Evolutionary conservation across 176 grass and related monocot genomes (phyloP).

Genomic region (Leersia perrieri): DNA sequence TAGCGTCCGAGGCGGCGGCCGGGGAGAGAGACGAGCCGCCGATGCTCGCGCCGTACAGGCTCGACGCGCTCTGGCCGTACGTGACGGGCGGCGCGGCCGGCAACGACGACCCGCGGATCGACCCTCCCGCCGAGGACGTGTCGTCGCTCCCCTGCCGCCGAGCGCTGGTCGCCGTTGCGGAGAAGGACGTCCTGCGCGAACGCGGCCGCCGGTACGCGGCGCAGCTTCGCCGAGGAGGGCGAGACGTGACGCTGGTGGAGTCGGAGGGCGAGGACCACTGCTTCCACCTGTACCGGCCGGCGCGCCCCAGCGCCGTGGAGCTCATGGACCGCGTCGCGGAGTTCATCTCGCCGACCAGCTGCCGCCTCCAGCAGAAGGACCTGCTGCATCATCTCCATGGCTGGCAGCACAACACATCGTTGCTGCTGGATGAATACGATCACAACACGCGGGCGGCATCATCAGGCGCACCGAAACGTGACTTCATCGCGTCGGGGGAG

Average conservation of each 20-base stretch:
- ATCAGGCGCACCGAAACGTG: not conserved
- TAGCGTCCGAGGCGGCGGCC: not conserved
- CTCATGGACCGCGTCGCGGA: constrained; percentile 18
- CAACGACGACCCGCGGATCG: constrained; percentile 16
- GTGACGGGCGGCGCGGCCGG: constrained; percentile 13
- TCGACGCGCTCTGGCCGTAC: constrained; percentile 21
- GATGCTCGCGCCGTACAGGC: not conserved
- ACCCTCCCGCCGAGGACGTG: not conserved
- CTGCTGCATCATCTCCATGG: not conserved
- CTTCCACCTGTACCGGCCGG: constrained; percentile 17
- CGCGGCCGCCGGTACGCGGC: not conserved
- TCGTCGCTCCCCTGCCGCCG: not conserved
- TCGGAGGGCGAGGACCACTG: constrained; percentile 8
- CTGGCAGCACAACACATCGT: too few species aligned
- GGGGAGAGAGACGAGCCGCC: not conserved
- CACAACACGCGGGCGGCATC: not conserved
- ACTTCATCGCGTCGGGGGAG: not conserved
- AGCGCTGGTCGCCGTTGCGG: not conserved
- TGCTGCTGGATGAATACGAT: too few species aligned
- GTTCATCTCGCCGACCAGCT: not conserved
- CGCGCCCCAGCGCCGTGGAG: not conserved
- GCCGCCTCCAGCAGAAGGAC: not conserved
- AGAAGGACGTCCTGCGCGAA: not conserved
- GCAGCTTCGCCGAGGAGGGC: not conserved
- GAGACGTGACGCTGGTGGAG: constrained; percentile 23